phyloP scores from a whole-genome alignment of 495 filamentous ascomycete genomes.

The Trichoderma erinaceum region DNA sequence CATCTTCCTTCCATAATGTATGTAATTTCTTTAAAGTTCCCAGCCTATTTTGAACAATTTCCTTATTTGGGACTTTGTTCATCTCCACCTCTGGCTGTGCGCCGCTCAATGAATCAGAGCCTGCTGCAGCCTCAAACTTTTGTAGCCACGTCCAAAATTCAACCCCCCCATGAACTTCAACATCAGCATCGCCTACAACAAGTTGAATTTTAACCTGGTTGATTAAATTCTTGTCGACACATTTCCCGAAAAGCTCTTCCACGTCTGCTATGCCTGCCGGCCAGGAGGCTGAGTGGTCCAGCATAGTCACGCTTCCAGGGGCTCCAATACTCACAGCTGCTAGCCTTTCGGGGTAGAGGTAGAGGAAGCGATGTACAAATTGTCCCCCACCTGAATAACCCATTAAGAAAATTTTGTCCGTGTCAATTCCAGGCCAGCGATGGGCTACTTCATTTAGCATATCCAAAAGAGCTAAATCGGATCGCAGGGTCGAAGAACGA shows the following conservation, averaged over 20 bases:
- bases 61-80: background rate
- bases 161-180: background rate
- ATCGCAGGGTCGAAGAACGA: background rate
- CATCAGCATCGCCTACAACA: background rate
- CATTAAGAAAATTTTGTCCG: background rate
- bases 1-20: background rate
- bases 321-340: background rate
- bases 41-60: background rate
- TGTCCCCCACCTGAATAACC: background rate
- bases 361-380: background rate
- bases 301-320: background rate
- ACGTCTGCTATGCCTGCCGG: background rate
- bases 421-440: background rate
- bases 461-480: background rate
- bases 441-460: background rate
- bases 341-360: background rate
- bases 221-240: background rate
- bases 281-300: background rate
- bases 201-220: background rate
- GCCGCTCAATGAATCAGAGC: background rate
- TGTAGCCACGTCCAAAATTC: background rate
- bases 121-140: background rate
- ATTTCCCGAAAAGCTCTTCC: background rate
- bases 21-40: background rate
- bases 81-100: background rate